A percentile compares a stretch with the other conserved stretches of the same genome.
phyloP scores from a whole-genome alignment of 345 rosid genomes.

The Citrus inodora region DNA sequence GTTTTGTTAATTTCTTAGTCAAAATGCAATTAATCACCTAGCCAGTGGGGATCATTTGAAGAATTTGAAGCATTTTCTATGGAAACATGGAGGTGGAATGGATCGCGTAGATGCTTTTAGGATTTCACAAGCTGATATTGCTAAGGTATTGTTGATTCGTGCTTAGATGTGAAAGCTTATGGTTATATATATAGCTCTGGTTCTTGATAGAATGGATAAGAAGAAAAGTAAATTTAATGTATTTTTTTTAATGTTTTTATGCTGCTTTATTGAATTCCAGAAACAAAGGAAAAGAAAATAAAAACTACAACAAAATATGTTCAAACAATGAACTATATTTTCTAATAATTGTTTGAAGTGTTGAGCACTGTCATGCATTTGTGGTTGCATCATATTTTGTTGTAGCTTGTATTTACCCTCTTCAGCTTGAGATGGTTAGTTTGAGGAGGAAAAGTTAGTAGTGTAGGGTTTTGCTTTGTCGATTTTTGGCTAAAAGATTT shows the following conservation, averaged over 20 bases:
- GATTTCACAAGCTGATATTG: conserved; percentile 48
- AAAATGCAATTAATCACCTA: conserved; percentile 67
- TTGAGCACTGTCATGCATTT: neutral
- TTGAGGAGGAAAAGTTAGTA: neutral
- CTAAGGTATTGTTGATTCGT: conserved; percentile 45
- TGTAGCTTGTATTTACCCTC: neutral
- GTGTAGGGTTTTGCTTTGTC: neutral
- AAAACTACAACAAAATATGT: neutral
- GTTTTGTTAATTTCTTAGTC: conserved; percentile 25
- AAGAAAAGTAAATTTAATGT: no score
- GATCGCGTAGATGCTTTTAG: conserved; percentile 51
- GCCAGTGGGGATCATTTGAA: conserved; percentile 64
- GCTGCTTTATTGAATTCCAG: neutral
- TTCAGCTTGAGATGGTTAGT: neutral
- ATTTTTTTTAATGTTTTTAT: neutral
- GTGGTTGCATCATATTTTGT: neutral
- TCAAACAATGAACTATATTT: neutral
- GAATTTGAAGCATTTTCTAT: conserved; percentile 74
- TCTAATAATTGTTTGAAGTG: neutral
- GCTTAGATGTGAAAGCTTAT: neutral
- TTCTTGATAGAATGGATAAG: no score
- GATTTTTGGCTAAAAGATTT: neutral
- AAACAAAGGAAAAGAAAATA: neutral
- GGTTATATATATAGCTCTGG: neutral
- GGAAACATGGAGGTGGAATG: conserved; percentile 68